Percentiles rank a stretch among this genome's conserved stretches.
These are phyloP conservation scores for Aspergillus pseudonomiae DNA, from an alignment of 2,329 filamentous ascomycete genomes.

Conservation along the genomic window DNA sequence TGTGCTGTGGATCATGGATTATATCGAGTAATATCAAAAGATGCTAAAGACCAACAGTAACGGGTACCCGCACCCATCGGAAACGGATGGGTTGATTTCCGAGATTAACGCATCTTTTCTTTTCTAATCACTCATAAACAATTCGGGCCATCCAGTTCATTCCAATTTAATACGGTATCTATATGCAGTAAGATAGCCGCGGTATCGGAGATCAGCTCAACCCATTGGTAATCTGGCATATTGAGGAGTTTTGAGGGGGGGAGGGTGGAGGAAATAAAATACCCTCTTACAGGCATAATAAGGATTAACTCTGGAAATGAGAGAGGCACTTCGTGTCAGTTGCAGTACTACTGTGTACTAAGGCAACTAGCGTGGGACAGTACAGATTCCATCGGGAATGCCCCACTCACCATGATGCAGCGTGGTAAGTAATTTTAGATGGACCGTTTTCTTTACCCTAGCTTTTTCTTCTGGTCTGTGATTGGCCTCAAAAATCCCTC, in stretches of 20 bases:
- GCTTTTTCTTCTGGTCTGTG: constrained; percentile 10
- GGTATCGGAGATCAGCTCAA: neutral
- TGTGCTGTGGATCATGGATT: neutral
- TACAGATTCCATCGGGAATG: constrained; percentile 9
- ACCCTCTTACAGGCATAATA: neutral
- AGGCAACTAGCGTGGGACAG: neutral
- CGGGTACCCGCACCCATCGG: neutral
- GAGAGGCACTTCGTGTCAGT: neutral
- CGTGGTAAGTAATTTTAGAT: constrained; percentile 17
- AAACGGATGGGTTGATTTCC: neutral
- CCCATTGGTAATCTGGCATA: neutral
- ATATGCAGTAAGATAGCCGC: neutral
- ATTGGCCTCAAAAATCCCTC: constrained; percentile 29
- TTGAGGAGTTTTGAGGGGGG: neutral
- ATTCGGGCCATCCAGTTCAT: neutral
- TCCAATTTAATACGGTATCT: neutral
- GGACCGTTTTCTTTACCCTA: constrained; percentile 13
- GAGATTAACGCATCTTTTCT: constrained; percentile 1
- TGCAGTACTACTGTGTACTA: neutral
- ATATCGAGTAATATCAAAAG: neutral
- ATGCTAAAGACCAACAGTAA: neutral
- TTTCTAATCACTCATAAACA: neutral
- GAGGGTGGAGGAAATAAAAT: neutral
- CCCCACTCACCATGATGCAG: constrained; percentile 10
- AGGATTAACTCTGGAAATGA: neutral